Conservation (phyloP, 495 filamentous ascomycete species). For the Penicillium riverlandense region DNA sequence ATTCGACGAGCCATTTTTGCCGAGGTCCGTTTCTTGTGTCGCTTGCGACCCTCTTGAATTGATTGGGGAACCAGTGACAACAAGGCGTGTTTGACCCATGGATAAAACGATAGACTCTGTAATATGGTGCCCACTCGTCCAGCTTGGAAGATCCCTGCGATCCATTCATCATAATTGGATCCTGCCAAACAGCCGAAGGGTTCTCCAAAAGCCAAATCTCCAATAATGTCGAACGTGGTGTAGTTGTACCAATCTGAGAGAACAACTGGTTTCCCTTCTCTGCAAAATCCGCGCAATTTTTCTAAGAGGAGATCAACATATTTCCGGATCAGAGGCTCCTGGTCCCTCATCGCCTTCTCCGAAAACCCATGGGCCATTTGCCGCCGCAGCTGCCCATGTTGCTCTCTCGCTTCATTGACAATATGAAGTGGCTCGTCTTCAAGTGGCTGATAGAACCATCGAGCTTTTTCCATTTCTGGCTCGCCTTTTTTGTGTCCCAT, state of each 20-base stretch:
- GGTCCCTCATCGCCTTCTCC: constrained; percentile 34
- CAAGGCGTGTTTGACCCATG: constrained; percentile 14
- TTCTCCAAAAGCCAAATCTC: constrained; percentile 54
- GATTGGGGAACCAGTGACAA: constrained; percentile 10
- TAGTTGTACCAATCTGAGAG: constrained; percentile 51
- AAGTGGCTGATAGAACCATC: constrained; percentile 10
- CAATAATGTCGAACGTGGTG: constrained; percentile 56
- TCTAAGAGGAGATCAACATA: constrained; percentile 41
- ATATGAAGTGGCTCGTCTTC: constrained; percentile 7
- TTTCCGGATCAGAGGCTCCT: constrained; percentile 32
- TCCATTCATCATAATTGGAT: constrained; percentile 46
- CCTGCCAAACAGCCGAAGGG: constrained; percentile 47
- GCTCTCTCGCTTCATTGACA: constrained; percentile 23
- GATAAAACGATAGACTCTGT: constrained; percentile 27
- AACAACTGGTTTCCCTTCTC: constrained; percentile 20
- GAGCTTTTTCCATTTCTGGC: constrained; percentile 9
- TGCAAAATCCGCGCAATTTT: constrained; percentile 27
- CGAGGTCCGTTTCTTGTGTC: constrained; percentile 25
- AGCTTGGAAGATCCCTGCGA: constrained; percentile 38
- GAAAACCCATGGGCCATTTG: constrained; percentile 49
- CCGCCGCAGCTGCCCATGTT: constrained; percentile 35
- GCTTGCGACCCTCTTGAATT: constrained; percentile 20
- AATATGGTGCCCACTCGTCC: constrained; percentile 19
- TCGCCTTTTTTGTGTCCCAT: constrained; percentile 32
- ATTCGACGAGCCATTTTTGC: constrained; percentile 37